Conservation (phyloP, 2,329 filamentous ascomycete species). For the Xylariomycetidae sp. region DNA sequence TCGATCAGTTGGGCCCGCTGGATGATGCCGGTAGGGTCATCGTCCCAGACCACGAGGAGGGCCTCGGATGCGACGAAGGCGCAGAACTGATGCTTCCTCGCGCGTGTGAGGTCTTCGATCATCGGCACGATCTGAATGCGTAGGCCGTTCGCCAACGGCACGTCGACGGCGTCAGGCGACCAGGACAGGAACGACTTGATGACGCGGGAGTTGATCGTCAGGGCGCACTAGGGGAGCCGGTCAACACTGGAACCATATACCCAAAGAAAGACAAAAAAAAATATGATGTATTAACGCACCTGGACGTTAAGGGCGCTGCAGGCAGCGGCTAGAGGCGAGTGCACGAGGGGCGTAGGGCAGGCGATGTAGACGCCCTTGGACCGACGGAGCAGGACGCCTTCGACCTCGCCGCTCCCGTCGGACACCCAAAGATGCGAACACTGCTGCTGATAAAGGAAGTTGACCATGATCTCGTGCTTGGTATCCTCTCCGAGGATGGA, state of each 20-base stretch:
- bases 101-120: conserved; percentile 64
- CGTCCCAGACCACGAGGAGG: conserved; percentile 76
- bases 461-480: conserved; percentile 79
- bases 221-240: conserved; percentile 53
- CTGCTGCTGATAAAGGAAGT: conserved; percentile 77
- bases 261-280: not conserved
- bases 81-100: conserved; percentile 74
- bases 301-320: conserved; percentile 68
- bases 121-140: conserved; percentile 71
- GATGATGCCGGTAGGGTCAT: conserved; percentile 68
- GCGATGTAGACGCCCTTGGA: conserved; percentile 65
- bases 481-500: conserved; percentile 64
- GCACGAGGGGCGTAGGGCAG: conserved; percentile 61
- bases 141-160: conserved; percentile 72
- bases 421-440: conserved; percentile 70
- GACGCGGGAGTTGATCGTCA: conserved; percentile 76
- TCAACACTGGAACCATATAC: not conserved
- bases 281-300: conserved; percentile 38
- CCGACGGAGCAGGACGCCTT: conserved; percentile 71
- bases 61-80: conserved; percentile 71
- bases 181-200: conserved; percentile 74
- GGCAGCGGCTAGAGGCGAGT: conserved; percentile 59
- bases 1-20: conserved; percentile 68
- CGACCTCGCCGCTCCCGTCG: conserved; percentile 61
- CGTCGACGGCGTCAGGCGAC: conserved; percentile 68